These are phyloP conservation scores for Hebeloma cylindrosporum DNA, from an alignment of 768 basidiomycete species.

Conservation along the genomic window DNA sequence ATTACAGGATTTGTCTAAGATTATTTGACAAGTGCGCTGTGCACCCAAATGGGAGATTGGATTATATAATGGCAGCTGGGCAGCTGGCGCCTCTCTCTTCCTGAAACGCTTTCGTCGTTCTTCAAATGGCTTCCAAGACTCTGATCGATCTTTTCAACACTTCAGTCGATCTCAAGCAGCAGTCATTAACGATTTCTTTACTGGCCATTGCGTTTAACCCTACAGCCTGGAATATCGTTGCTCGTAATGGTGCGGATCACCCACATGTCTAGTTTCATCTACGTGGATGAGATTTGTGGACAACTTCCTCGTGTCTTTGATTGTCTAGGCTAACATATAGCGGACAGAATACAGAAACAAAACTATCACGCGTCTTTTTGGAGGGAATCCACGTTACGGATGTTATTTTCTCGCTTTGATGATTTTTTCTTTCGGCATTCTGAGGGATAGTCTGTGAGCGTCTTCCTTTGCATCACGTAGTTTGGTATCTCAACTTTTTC, in stretches of 20 bases:
- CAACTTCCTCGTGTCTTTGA: background rate
- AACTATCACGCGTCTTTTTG: constrained; percentile 81
- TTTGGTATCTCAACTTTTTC: background rate
- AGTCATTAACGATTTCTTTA: constrained; percentile 66
- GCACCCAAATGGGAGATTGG: too few species aligned
- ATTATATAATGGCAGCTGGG: too few species aligned
- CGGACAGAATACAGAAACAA: constrained; percentile 69
- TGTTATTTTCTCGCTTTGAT: constrained; percentile 85
- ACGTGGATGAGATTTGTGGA: background rate
- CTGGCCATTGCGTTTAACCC: constrained; percentile 86
- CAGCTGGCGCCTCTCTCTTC: too few species aligned
- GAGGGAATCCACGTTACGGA: constrained; percentile 69
- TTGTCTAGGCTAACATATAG: background rate
- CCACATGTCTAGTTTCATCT: constrained; percentile 1
- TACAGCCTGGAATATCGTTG: constrained; percentile 93
- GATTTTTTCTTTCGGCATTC: constrained; percentile 83
- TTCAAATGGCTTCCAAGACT: constrained; percentile 21
- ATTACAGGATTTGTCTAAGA: too few species aligned
- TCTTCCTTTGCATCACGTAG: constrained; percentile 12
- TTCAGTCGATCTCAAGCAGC: constrained; percentile 61
- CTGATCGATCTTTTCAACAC: constrained; percentile 15
- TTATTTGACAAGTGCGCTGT: too few species aligned
- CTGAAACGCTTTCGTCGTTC: too few species aligned
- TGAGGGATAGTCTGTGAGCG: constrained; percentile 87
- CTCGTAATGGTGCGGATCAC: constrained; percentile 75